Evolutionary conservation across 1,284 basidiomycete species (phyloP), one percentile per base, ranked within the genome.

Genomic region (Earliella scabrosa): DNA sequence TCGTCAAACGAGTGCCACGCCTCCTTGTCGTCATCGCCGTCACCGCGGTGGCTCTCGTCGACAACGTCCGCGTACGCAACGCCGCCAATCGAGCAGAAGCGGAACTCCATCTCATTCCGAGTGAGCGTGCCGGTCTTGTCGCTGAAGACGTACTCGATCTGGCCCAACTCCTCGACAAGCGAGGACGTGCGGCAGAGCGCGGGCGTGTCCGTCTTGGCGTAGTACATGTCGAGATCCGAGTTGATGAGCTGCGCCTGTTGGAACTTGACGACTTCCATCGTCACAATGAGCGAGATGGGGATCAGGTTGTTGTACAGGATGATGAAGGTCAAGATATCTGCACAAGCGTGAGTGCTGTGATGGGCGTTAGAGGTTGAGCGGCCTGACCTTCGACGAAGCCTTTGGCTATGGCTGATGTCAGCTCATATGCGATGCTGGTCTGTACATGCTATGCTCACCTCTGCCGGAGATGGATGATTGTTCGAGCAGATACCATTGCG

Each of bases 241-340:
- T 98, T 99, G 81, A 99, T 99, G 52, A 98, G 84, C 47, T 92
- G 89, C 0, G 97, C 96, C 75, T 98, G 97, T 73, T 98, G 95
- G 69, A 91, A 98, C 73, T 98, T 98, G 79, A 99, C 97, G 26
- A 99, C 92, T 76, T 99, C 97, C 90, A 99, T 98, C 1, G 97
- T 98, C 68, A 99, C 97, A 69, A 99, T 97, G 63, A 99, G 87
- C 58, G 97, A 99, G 70, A 99, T 99, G 7, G 97, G 97, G 62
- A 99, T 98, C 66, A 99, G 80, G 76, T 99, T 99, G 81, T 98
- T 99, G 82, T 98, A 98, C 36, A 98, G 83, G 71, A 99, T 98
- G 75, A 99, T 94, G 77, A 98, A 99, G 1, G 97, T 99, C 44
- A 99, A 80, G 58, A 99, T 95, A 72, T 98, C 97, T 90, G 63